Base-by-base conservation (phyloP, 2,329 filamentous ascomycete genomes). In the Dissoconium aciculare region DNA sequence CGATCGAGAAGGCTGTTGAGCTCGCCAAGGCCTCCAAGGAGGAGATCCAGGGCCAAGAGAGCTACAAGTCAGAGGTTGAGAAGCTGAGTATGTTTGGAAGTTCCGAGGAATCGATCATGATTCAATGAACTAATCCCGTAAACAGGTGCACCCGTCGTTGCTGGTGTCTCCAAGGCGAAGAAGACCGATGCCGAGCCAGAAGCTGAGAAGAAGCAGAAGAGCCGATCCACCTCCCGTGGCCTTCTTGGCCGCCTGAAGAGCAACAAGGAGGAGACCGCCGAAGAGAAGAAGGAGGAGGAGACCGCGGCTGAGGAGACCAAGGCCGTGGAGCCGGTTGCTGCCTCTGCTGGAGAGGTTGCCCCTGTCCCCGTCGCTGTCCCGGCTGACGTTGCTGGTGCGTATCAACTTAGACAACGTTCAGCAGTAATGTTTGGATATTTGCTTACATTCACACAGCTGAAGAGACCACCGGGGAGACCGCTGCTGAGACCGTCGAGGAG, bases 51-150 rank as follows among this genome's bases (percentile, higher is more conserved):
- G 74, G 76, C 59, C 77, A 74, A 48, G 84, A 93, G 59, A 71
- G 72, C 37, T 98, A 93, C 76, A 94, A 93, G 74, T 67, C 71
- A 48, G 74, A 80, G 43, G 60, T 89, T 12, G 78, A 84, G 63
- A 77, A 75, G 58, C 64, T 74, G 46, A 62, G 69, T 71, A 63
- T 51, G 67, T 64, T 34, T 25, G n/a, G n/a, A n/a, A n/a, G n/a
- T n/a, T n/a, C n/a, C n/a, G n/a, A n/a, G n/a, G n/a, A n/a, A n/a
- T n/a, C n/a, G n/a, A n/a, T n/a, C n/a, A n/a, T n/a, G n/a, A n/a
- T n/a, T n/a, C n/a, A n/a, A n/a, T n/a, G n/a, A n/a, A n/a, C n/a
- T n/a, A n/a, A n/a, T 15, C 6, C 15, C 11, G 12, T 28, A 26
- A 13, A 45, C 50, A 31, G 39, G 40, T 34, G 51, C 47, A 37